Evolutionary conservation across 805 yeast species (phyloP).

Genomic region (Soucietia sequanensis): DNA sequence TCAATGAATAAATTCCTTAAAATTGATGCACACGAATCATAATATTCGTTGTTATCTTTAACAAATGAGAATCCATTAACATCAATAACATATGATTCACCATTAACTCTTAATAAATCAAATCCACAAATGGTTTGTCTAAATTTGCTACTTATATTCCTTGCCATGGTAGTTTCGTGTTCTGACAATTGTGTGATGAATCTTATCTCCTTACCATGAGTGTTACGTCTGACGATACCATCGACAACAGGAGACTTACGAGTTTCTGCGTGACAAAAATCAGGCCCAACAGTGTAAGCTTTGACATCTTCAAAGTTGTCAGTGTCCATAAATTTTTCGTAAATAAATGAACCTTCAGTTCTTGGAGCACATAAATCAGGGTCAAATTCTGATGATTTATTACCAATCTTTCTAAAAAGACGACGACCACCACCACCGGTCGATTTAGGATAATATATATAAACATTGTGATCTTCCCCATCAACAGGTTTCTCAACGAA

Average conservation of each 20-base stretch:
- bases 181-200: constrained; percentile 77
- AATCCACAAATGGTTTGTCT: constrained; percentile 97
- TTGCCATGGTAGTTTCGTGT: constrained; percentile 80
- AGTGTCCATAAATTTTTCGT: constrained; percentile 95
- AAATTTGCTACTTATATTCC: constrained; percentile 68
- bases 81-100: constrained; percentile 89
- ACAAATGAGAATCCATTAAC: constrained; percentile 98
- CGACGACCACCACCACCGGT: constrained; percentile 98
- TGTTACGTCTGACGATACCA: constrained; percentile 94
- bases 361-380: constrained; percentile 72
- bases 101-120: constrained; percentile 86
- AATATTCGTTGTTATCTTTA: constrained; percentile 83
- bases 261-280: constrained; percentile 95
- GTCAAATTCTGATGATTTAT: constrained; percentile 95
- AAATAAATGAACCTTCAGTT: constrained; percentile 86
- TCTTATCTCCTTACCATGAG: constrained; percentile 95
- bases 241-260: constrained; percentile 99
- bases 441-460: constrained; percentile 81
- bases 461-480: constrained; percentile 97
- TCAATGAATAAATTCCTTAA: constrained; percentile 70
- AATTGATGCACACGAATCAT: constrained; percentile 78
- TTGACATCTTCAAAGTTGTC: constrained; percentile 98
- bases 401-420: constrained; percentile 92
- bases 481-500: constrained; percentile 98
- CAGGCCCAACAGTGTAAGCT: constrained; percentile 93